Conservation (phyloP, 805 yeast species). For the Saturnispora diversa region DNA sequence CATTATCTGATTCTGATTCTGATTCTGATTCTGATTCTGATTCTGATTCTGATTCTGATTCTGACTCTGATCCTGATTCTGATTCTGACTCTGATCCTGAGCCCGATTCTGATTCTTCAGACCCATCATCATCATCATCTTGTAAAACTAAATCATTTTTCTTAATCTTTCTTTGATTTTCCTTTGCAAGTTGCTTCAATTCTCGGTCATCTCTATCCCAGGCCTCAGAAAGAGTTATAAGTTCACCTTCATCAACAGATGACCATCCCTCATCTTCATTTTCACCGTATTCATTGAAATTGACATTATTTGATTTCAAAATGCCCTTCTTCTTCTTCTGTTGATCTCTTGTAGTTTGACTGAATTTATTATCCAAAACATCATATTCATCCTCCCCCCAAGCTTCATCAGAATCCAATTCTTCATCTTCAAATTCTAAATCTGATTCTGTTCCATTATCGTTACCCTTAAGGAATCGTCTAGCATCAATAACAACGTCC, state of each 20-base stretch:
- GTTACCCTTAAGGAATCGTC: conserved; percentile 20
- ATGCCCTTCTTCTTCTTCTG: conserved; percentile 1
- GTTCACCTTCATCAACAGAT: conserved; percentile 68
- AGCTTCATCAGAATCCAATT: conserved; percentile 69
- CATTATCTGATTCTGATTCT: conserved; percentile 22
- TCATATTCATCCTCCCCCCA: conserved; percentile 70
- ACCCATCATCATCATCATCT: conserved; percentile 23
- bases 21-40: conserved; percentile 11
- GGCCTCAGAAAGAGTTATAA: conserved; percentile 73
- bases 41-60: conserved; percentile 1
- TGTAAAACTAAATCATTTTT: conserved; percentile 18
- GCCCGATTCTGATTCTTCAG: conserved; percentile 14
- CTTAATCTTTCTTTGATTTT: conserved; percentile 7
- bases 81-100: conserved; percentile 8
- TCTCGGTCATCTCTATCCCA: conserved; percentile 77
- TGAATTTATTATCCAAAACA: conserved; percentile 53
- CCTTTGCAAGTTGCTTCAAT: conserved; percentile 10
- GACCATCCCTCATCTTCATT: conserved; percentile 57
- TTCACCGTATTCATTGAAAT: conserved; percentile 30
- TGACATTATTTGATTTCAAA: conserved; percentile 12
- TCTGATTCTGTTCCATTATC: conserved; percentile 18
- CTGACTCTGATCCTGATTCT: conserved; percentile 9
- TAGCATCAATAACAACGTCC: conserved; percentile 30
- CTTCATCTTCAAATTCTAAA: conserved; percentile 32
- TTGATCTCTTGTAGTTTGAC: conserved; percentile 60